Evolutionary conservation across 2,329 filamentous ascomycete species (phyloP), one percentile per base, ranked within the genome.

Genomic region (Venturia effusa): DNA sequence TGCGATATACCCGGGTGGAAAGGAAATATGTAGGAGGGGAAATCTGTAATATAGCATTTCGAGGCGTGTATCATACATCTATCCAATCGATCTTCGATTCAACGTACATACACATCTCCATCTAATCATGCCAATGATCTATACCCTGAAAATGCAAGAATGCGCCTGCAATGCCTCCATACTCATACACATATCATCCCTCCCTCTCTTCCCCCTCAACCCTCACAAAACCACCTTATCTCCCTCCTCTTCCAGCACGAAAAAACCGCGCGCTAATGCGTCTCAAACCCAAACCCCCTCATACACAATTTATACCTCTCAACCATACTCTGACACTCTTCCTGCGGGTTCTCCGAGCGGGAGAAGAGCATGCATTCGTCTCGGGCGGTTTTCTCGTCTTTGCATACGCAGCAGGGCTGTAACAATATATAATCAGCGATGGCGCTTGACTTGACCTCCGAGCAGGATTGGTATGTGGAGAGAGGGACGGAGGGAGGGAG

Each of bases 291-390:
- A 72, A 89, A 97, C 13, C 91, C 89, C 65, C 87, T 86, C 94
- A 99, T 97, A 77, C 94, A 99, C 69, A 78, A 85, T 78, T 86
- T 88, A 80, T 99, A 99, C 73, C 90, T 86, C 34, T 90, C 85
- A 67, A 99, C 89, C 67, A 90, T 83, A 61, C 87, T 83, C 76
- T 87, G 83, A 82, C 94, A 99, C 71, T 95, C 92, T 72, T 85
- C 83, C 70, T 90, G 84, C 45, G 94, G 90, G 73, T 97, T 88
- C 72, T 87, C 83, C 66, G 89, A 83, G 67, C 85, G 92, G 64
- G 91, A 96, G 80, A 97, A 97, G 64, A 99, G 89, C 93, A 99
- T 97, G 82, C 94, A 99, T 78, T 99, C 92, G 79, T 99, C 94
- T 67, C 94, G 90, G 70, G 84, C 84, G 45, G 90, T 82, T 77